Conservation (phyloP, 345 rosid species). For the Eucalyptus dawsonii region DNA sequence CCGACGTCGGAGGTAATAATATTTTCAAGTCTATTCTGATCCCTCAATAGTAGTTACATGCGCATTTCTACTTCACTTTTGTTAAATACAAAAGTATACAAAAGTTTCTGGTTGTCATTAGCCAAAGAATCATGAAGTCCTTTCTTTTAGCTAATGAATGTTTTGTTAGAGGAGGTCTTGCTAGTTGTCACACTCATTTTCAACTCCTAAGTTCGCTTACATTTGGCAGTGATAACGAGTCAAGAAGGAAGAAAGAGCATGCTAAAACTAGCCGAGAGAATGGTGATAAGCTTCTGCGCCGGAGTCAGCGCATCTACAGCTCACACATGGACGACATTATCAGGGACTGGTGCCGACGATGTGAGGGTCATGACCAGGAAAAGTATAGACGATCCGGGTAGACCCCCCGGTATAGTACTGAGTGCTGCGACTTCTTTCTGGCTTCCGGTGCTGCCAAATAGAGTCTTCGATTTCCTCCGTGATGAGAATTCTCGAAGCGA, state of each 20-base stretch:
- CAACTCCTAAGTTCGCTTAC: not conserved
- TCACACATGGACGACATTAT: conserved; percentile 56
- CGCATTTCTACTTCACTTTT: not conserved
- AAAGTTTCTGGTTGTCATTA: not conserved
- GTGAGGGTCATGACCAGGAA: conserved; percentile 75
- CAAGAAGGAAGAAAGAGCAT: conserved; percentile 63
- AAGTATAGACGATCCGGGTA: conserved; percentile 72
- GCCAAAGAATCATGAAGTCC: not conserved
- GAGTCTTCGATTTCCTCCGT: conserved; percentile 70
- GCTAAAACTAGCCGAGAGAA: conserved; percentile 74
- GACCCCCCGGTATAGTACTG: conserved; percentile 72
- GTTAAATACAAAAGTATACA: not conserved
- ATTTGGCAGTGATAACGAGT: conserved; percentile 39
- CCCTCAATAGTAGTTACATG: not conserved
- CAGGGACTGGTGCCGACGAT: conserved; percentile 61
- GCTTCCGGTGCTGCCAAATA: conserved; percentile 63
- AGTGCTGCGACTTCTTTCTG: conserved; percentile 93
- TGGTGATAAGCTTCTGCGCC: conserved; percentile 63
- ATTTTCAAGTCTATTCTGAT: not conserved
- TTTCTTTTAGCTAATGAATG: not conserved
- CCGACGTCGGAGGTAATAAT: conserved; percentile 39
- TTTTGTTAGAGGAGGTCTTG: not conserved
- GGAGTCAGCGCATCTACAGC: conserved; percentile 66
- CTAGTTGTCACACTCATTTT: not conserved
- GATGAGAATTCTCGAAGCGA: conserved; percentile 59